These are phyloP conservation scores for Ustilago hordei DNA, from an alignment of 1,284 basidiomycete species.

Conservation along the genomic window DNA sequence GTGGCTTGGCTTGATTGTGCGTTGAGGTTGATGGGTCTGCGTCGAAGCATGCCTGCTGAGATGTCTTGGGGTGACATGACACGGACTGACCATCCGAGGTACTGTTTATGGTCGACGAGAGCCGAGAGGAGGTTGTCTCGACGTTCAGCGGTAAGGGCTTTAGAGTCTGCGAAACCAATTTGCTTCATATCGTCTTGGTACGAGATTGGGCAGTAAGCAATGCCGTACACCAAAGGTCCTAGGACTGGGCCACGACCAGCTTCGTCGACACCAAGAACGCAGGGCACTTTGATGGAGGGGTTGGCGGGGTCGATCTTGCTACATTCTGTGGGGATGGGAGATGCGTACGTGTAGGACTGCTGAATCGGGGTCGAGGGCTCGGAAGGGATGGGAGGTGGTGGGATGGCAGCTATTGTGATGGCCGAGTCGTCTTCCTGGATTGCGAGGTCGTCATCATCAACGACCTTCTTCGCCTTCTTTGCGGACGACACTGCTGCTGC, in stretches of 20 bases:
- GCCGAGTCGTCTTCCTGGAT: constrained; percentile 14
- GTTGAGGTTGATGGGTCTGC: constrained; percentile 88
- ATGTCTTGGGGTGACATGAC: constrained; percentile 89
- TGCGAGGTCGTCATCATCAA: constrained; percentile 11
- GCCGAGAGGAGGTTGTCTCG: constrained; percentile 67
- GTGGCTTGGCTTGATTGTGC: constrained; percentile 93
- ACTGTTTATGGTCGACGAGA: constrained; percentile 51
- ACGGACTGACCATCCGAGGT: constrained; percentile 80
- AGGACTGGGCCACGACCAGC: constrained; percentile 94
- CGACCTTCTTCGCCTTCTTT: constrained; percentile 13
- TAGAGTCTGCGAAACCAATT: constrained; percentile 96
- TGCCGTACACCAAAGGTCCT: constrained; percentile 91
- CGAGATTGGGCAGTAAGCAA: constrained; percentile 87
- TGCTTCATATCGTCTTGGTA: constrained; percentile 80
- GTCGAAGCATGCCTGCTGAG: constrained; percentile 87
- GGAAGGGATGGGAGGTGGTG: constrained; percentile 47
- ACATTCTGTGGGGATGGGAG: constrained; percentile 38
- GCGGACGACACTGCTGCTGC: constrained; percentile 2
- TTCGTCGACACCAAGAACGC: constrained; percentile 87
- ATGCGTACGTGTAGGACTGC: constrained; percentile 47
- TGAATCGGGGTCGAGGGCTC: constrained; percentile 32
- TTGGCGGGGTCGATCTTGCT: constrained; percentile 24
- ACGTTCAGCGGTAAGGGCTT: constrained; percentile 79
- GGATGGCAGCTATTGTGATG: constrained; percentile 1
- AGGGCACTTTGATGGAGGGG: constrained; percentile 47